These are phyloP conservation scores for Stromatinia cepivora DNA, from an alignment of 2,329 filamentous ascomycete genomes.

Conservation along the genomic window DNA sequence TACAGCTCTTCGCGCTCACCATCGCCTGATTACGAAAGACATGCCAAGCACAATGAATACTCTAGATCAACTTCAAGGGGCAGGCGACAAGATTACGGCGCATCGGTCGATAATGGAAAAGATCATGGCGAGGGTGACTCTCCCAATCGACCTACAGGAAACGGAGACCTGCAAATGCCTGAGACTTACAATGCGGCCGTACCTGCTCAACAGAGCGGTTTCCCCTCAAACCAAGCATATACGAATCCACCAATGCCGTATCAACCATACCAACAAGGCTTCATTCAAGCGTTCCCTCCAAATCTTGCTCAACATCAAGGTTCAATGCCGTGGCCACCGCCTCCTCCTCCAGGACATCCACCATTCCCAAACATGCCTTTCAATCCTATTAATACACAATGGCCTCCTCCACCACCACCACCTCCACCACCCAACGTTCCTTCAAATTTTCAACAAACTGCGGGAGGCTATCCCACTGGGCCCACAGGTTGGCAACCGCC, in stretches of 20 bases:
- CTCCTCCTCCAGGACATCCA: constrained; percentile 33
- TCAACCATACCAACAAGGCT: constrained; percentile 31
- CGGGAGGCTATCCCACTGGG: constrained; percentile 29
- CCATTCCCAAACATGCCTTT: constrained; percentile 28
- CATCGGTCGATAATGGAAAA: constrained; percentile 3
- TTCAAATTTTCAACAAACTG: constrained; percentile 28
- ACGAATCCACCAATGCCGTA: constrained; percentile 27
- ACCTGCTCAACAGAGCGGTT: constrained; percentile 6
- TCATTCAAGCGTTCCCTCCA: constrained; percentile 34
- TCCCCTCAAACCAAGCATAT: constrained; percentile 11
- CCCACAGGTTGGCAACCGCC: constrained; percentile 35
- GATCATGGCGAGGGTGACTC: constrained; percentile 6
- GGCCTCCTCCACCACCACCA: constrained; percentile 26
- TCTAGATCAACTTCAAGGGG: constrained; percentile 30
- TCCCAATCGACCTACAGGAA: constrained; percentile 22
- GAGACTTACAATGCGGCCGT: constrained; percentile 4
- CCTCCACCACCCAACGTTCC: constrained; percentile 20
- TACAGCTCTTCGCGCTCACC: constrained; percentile 38
- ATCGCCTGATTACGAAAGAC: constrained; percentile 29
- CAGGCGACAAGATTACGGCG: constrained; percentile 25
- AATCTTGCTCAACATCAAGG: constrained; percentile 27
- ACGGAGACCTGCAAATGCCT: constrained; percentile 22
- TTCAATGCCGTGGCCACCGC: constrained; percentile 28
- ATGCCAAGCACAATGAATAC: constrained; percentile 22
- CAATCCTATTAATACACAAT: constrained; percentile 22